Base-by-base conservation (phyloP, 2,329 filamentous ascomycete genomes). In the Anthostomella pinea region DNA sequence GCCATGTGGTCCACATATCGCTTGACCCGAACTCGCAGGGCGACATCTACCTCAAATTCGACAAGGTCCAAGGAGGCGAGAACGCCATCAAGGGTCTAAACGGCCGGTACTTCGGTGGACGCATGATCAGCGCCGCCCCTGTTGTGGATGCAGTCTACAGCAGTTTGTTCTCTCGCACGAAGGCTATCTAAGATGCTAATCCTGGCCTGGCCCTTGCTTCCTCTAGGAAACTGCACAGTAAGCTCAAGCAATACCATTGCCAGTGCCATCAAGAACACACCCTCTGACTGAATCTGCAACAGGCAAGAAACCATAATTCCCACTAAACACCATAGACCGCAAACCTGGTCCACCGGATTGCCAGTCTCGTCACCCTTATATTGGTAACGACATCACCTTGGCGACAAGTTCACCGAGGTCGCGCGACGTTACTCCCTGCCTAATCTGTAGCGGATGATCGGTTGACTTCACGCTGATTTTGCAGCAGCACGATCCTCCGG, bases 131-230 rank as follows among this genome's bases (percentile, higher is more conserved):
- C 62, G 93, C 91, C 55, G 85, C 89, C 49, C 93, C 90, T 64
- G 88, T 98, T 69, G 91, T 97, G 65, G 93, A 98, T 68, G 91
- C 91, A 59, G 88, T 98, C 70, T 98, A 97, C 81, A 93, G 87
- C 80, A 94, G 86, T 76, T 80, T 95, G 68, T 95, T 93, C 73
- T 86, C 85, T 66, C 83, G 86, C 64, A 87, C 85, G 55, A 85
- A 85, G 67, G 85, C 85, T 64, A 86, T 89, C 56, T 90, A 69
- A 75, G 72, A 69, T 63, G 70, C 73, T 79, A 77, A 77, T 74
- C 49, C 60, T 66, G 67, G 66, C 64, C 62, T 62, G 59, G 60
- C 62, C 56, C 63, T 48, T 51, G 53, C 57, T 53, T 51, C 49
- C 64, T 74, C 58, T 76, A 76, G 73, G 72, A 72, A 65, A 50